Base-by-base conservation (phyloP, 306 rosid genomes). In the Ceratonia siliqua region DNA sequence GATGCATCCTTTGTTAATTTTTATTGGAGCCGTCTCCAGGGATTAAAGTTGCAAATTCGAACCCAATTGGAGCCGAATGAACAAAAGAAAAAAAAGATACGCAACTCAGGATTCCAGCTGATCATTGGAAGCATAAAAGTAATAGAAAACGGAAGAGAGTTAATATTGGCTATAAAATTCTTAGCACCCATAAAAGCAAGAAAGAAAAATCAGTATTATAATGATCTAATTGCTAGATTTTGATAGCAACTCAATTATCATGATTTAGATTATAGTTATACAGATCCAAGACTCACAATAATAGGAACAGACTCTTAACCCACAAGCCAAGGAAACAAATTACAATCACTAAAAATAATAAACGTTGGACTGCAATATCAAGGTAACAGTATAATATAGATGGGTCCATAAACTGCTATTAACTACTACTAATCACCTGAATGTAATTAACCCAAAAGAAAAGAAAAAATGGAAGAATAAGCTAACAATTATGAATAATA, bases 401-500 rank as follows among this genome's bases (percentile, higher is more conserved):
- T 15, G 33, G 52, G 71, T 74, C 58, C 41, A 67, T 50, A 21
- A 38, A 67, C 30, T 18, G 9, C 79, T 57, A 68, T 30, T 56
- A 33, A 22, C 30, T 65, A 70, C 41, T 11, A 57, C 15, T 42
- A 45, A 50, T 43, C 72, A 39, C 42, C 27, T 0, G n/a, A 49
- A 49, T 30, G 35, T 2, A 4, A 2, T 17, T 24, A 21, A 28
- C 45, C 4, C 18, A 0, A 49, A 15, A 11, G 20, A 33, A 5
- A 48, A n/a, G 6, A 48, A 67, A 68, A 49, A 13, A 79, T 32
- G n/a, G 39, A 15, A 5, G 20, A 32, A 72, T 1, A 14, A 42
- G 2, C 4, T 10, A 30, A 38, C n/a, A n/a, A n/a, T n/a, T n/a
- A n/a, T n/a, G n/a, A n/a, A n/a, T n/a, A n/a, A n/a, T n/a, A n/a